Percentiles rank a stretch among this genome's conserved stretches.
These are phyloP conservation scores for Ophiostoma triangulosporum DNA, from an alignment of 2,329 filamentous ascomycete species.

Conservation along the genomic window DNA sequence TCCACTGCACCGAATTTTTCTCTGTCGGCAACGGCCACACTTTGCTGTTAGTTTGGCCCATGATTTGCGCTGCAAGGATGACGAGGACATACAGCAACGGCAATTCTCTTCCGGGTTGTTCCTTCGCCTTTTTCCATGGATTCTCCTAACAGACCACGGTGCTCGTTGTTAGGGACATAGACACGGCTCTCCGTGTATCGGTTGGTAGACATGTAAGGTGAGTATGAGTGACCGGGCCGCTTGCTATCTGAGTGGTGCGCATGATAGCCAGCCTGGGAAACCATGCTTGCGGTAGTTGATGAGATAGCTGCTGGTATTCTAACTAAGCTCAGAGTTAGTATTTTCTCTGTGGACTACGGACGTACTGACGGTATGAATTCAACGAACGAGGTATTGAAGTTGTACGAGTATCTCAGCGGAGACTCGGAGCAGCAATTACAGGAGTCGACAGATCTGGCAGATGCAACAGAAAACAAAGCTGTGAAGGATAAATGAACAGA, in stretches of 20 bases:
- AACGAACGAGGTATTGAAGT: no score
- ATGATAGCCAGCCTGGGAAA: constrained; percentile 27
- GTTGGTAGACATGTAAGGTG: constrained; percentile 21
- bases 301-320: background rate
- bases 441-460: no score
- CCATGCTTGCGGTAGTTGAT: constrained; percentile 22
- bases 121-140: constrained; percentile 26
- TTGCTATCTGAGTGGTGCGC: constrained; percentile 20
- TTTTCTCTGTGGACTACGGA: no score
- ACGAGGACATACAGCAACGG: constrained; percentile 38
- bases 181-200: constrained; percentile 24
- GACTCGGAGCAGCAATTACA: no score
- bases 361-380: no score
- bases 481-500: no score
- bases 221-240: constrained; percentile 29
- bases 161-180: constrained; percentile 16
- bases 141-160: constrained; percentile 25
- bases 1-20: constrained; percentile 91
- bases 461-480: no score
- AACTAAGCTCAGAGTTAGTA: no score
- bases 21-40: constrained; percentile 81
- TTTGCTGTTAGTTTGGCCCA: constrained; percentile 23
- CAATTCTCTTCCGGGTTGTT: constrained; percentile 42
- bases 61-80: no score
- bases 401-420: no score